phyloP scores from a whole-genome alignment of 257 asterid species.

The Solanum lycopersicoides region DNA sequence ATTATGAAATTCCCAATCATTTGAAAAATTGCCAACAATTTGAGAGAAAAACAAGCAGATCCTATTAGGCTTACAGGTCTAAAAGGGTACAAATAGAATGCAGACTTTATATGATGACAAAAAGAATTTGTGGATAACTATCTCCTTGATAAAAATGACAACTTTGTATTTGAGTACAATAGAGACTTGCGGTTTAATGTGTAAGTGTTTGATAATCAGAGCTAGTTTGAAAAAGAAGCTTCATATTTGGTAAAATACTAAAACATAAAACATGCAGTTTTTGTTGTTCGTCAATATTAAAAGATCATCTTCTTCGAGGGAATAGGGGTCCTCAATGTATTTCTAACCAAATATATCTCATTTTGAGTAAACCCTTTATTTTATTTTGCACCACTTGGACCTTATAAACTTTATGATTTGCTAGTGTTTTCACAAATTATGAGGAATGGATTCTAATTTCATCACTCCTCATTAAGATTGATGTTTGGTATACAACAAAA shows the following conservation, averaged over 20 bases:
- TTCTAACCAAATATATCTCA: too few species aligned
- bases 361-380: too few species aligned
- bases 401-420: too few species aligned
- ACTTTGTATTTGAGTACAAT: conserved; percentile 10
- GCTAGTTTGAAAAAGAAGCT: conserved; percentile 25
- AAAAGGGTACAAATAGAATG: conserved; percentile 18
- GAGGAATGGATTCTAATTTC: too few species aligned
- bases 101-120: conserved; percentile 21
- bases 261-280: too few species aligned
- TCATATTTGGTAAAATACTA: conserved; percentile 7
- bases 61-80: conserved; percentile 23
- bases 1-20: conserved; percentile 9
- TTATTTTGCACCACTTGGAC: too few species aligned
- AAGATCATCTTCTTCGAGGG: too few species aligned
- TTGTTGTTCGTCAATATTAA: too few species aligned
- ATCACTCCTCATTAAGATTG: too few species aligned
- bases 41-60: conserved; percentile 15
- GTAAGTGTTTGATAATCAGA: conserved; percentile 10
- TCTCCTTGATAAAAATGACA: conserved; percentile 1
- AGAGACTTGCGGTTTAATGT: conserved; percentile 18
- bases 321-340: too few species aligned
- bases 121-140: not conserved
- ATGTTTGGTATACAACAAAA: not conserved
- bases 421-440: too few species aligned
- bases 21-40: conserved; percentile 13